Conservation (phyloP, 1,284 basidiomycete species). For the Fomitopsis palustris region DNA sequence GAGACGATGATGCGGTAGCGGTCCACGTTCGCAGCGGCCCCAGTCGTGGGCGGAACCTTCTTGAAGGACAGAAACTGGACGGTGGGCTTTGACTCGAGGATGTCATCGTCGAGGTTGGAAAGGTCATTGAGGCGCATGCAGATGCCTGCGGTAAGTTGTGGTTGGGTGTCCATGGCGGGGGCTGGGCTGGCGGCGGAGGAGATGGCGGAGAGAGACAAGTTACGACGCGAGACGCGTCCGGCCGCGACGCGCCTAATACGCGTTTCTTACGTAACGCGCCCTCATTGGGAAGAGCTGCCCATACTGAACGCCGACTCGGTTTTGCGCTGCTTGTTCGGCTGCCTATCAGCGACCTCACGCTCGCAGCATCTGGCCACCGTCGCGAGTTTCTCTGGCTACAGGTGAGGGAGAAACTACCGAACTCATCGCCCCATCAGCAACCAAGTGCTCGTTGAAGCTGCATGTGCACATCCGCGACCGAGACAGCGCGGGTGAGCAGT, state of each 20-base stretch:
- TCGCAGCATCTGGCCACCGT: too few species aligned
- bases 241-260: slow-evolving; percentile 12
- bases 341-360: too few species aligned
- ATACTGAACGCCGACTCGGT: neutral
- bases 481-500: too few species aligned
- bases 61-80: slow-evolving; percentile 85
- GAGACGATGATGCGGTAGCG: slow-evolving; percentile 74
- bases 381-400: too few species aligned
- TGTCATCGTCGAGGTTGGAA: slow-evolving; percentile 43
- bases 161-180: slow-evolving; percentile 19
- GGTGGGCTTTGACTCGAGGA: slow-evolving; percentile 57
- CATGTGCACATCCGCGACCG: too few species aligned
- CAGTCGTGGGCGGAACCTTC: slow-evolving; percentile 53
- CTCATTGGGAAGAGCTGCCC: neutral
- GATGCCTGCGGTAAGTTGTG: slow-evolving; percentile 56
- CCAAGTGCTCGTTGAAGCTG: too few species aligned
- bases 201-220: slow-evolving; percentile 1
- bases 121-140: slow-evolving; percentile 48
- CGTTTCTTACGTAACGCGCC: neutral
- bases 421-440: too few species aligned
- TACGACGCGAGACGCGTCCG: slow-evolving; percentile 13
- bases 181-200: neutral
- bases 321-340: too few species aligned
- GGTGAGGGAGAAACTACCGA: too few species aligned
- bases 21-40: slow-evolving; percentile 39